phyloP scores from a whole-genome alignment of 2,329 filamentous ascomycete genomes.

The Cordyceps cateniannulata region DNA sequence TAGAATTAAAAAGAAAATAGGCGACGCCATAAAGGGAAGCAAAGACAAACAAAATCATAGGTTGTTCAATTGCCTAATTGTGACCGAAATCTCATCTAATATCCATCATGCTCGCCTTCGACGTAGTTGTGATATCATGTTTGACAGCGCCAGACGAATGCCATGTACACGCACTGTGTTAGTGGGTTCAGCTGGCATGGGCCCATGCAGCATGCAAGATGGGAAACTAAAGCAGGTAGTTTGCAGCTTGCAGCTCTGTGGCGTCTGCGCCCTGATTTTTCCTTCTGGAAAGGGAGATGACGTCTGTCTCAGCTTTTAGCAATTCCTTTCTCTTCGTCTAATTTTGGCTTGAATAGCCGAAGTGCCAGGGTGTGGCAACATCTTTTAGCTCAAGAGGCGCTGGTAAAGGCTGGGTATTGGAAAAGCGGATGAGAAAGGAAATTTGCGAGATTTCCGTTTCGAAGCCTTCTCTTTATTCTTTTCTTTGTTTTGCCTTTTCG shows the following conservation, averaged over 20 bases:
- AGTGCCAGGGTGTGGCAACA: neutral
- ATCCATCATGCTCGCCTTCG: neutral
- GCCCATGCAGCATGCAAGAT: constrained; percentile 3
- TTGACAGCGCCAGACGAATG: too few species aligned
- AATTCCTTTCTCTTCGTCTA: neutral
- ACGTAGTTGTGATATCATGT: neutral
- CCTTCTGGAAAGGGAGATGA: neutral
- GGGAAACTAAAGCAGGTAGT: neutral
- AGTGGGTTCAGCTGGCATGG: constrained; percentile 6
- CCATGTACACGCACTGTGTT: neutral
- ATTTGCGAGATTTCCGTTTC: neutral
- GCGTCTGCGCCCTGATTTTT: neutral
- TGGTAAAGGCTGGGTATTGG: neutral
- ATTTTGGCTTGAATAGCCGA: neutral
- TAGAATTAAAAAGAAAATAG: neutral
- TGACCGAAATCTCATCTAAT: neutral
- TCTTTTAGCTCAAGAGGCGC: too few species aligned
- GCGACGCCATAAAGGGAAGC: neutral
- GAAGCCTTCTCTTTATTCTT: too few species aligned
- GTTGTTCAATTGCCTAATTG: neutral
- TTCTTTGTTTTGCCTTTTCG: neutral
- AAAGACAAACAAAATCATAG: neutral
- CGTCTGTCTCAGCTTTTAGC: neutral
- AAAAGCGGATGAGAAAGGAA: neutral
- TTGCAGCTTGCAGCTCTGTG: neutral